A percentile compares a stretch with the other conserved stretches of the same genome.
phyloP scores from a whole-genome alignment of 1,284 basidiomycete genomes.

The Phaffia rhodozyma region DNA sequence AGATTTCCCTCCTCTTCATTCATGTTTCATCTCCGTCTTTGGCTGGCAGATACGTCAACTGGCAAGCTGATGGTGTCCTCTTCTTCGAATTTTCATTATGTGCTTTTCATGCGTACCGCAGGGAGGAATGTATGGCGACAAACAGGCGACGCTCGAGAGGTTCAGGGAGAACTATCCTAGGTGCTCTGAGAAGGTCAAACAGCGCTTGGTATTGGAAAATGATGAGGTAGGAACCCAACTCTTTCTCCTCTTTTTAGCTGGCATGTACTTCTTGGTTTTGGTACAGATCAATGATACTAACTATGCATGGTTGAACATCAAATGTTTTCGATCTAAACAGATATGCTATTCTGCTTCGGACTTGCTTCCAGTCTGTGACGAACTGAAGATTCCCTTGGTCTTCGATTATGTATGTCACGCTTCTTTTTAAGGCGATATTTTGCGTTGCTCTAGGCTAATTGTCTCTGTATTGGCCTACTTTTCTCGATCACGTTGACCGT shows the following conservation, averaged over 20 bases:
- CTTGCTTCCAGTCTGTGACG: slow-evolving; percentile 65
- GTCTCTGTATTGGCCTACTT: background rate
- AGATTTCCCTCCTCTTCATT: background rate
- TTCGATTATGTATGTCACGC: slow-evolving; percentile 30
- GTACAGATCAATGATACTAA: background rate
- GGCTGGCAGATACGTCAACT: no score
- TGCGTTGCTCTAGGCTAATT: slow-evolving; percentile 19
- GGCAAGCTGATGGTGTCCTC: slow-evolving; percentile 20
- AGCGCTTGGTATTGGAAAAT: slow-evolving; percentile 74
- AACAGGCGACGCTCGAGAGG: slow-evolving; percentile 53
- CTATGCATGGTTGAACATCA: background rate
- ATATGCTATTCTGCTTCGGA: slow-evolving; percentile 81
- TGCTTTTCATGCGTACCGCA: background rate
- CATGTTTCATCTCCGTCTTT: background rate
- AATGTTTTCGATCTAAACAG: slow-evolving; percentile 33
- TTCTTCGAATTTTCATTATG: background rate
- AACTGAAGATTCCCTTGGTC: slow-evolving; percentile 66
- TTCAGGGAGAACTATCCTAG: slow-evolving; percentile 58
- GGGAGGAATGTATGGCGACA: slow-evolving; percentile 71
- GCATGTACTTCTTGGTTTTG: background rate
- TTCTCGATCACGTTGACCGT: slow-evolving; percentile 29
- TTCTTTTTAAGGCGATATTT: slow-evolving; percentile 27
- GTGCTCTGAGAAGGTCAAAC: slow-evolving; percentile 45
- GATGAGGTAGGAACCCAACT: slow-evolving; percentile 52
- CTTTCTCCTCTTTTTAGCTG: background rate